Percentiles rank a stretch among this genome's conserved stretches.
Evolutionary conservation across 148 eudicot species (phyloP).

Genomic region (Silene conica): DNA sequence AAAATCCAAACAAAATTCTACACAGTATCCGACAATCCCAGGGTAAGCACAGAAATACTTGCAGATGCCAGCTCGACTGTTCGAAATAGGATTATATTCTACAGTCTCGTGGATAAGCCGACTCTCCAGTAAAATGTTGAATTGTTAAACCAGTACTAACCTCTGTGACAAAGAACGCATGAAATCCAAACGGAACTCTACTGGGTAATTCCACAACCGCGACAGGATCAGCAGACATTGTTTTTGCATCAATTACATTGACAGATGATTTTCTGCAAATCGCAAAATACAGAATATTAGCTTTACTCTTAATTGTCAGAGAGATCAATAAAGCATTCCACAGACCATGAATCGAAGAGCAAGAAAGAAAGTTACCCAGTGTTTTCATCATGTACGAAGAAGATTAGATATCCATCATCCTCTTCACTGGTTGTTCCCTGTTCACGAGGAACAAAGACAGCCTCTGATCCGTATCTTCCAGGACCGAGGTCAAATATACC

Average conservation of each 20-base stretch:
- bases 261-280: conserved; percentile 71
- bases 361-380: conserved; percentile 46
- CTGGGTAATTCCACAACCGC: conserved; percentile 78
- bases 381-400: conserved; percentile 84
- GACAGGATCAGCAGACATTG: conserved; percentile 91
- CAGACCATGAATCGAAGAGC: conserved; percentile 4
- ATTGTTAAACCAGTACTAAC: conserved; percentile 31
- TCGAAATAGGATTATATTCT: too few species aligned
- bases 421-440: conserved; percentile 65
- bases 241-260: conserved; percentile 84
- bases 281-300: not conserved
- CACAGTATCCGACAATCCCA: too few species aligned
- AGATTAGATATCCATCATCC: conserved; percentile 93
- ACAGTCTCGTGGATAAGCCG: too few species aligned
- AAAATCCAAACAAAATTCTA: not conserved
- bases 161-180: conserved; percentile 94
- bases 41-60: too few species aligned
- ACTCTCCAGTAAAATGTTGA: not conserved
- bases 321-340: not conserved
- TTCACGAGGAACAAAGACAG: conserved; percentile 74
- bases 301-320: not conserved
- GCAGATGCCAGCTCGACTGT: too few species aligned
- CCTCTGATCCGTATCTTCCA: conserved; percentile 89
- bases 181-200: conserved; percentile 95
- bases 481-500: conserved; percentile 85